phyloP scores from a whole-genome alignment of 2,329 filamentous ascomycete genomes.

The Allantophomopsis lycopodina region DNA sequence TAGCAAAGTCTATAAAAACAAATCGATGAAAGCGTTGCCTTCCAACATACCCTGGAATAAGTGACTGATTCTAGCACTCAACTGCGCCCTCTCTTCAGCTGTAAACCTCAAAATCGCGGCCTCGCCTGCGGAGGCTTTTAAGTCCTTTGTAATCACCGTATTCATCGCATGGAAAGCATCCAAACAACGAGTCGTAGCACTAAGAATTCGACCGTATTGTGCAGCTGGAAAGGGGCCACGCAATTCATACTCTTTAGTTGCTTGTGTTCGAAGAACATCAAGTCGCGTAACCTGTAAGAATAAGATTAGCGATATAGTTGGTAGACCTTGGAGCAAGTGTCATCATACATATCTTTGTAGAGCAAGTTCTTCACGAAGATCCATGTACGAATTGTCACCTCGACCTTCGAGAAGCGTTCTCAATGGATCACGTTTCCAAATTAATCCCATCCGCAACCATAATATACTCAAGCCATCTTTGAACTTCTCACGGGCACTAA shows the following conservation, averaged over 20 bases:
- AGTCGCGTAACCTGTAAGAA: constrained; percentile 36
- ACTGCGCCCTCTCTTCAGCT: constrained; percentile 59
- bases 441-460: constrained; percentile 86
- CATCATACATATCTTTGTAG: constrained; percentile 59
- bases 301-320: no score
- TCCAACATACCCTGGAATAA: constrained; percentile 37
- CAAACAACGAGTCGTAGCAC: constrained; percentile 69
- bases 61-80: constrained; percentile 86
- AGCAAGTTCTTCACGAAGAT: constrained; percentile 73
- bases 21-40: neutral
- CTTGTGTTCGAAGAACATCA: constrained; percentile 58
- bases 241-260: constrained; percentile 78
- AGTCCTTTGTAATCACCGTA: constrained; percentile 72
- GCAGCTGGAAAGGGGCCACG: constrained; percentile 72
- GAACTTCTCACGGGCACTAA: constrained; percentile 77
- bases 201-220: constrained; percentile 61
- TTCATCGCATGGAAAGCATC: constrained; percentile 97
- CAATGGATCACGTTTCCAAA: constrained; percentile 90
- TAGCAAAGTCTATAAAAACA: no score
- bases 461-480: constrained; percentile 82
- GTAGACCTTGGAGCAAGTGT: no score
- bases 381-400: constrained; percentile 58
- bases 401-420: constrained; percentile 52
- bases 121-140: constrained; percentile 65
- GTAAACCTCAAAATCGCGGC: constrained; percentile 70